phyloP scores from a whole-genome alignment of 2,329 filamentous ascomycete species.

The Ophiostoma sp. region DNA sequence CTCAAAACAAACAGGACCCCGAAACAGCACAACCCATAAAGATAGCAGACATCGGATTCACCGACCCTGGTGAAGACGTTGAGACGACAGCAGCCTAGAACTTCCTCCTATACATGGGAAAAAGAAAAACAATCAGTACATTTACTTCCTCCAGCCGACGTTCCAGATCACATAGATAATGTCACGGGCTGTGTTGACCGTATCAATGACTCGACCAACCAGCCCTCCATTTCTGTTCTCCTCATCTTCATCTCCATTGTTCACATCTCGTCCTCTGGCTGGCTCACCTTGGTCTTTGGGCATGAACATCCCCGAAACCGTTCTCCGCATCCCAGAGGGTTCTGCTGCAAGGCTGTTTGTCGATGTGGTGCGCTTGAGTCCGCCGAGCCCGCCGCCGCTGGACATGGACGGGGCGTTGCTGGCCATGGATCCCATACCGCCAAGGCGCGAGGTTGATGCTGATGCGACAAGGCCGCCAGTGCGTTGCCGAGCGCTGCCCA shows the following conservation, averaged over 20 bases:
- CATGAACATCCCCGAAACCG: constrained; percentile 86
- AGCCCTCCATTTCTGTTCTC: constrained; percentile 52
- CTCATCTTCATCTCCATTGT: neutral
- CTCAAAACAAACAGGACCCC: constrained; percentile 11
- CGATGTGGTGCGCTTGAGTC: constrained; percentile 46
- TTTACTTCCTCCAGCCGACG: constrained; percentile 56
- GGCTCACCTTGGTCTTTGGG: constrained; percentile 65
- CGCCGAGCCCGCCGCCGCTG: constrained; percentile 25
- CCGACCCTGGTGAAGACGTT: constrained; percentile 19
- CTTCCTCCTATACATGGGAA: constrained; percentile 23
- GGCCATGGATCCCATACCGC: neutral
- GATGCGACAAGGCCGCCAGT: constrained; percentile 19
- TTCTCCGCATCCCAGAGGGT: constrained; percentile 64
- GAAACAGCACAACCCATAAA: neutral
- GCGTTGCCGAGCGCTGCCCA: constrained; percentile 18
- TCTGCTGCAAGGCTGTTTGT: constrained; percentile 46
- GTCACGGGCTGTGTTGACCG: constrained; percentile 65
- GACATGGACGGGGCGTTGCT: neutral
- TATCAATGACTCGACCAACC: constrained; percentile 75
- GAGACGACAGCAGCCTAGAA: constrained; percentile 23
- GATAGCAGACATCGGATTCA: constrained; percentile 11
- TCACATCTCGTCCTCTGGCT: constrained; percentile 33
- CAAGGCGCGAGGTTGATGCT: constrained; percentile 23
- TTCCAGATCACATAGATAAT: constrained; percentile 69
- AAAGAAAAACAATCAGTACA: constrained; percentile 22